Evolutionary conservation across 805 yeast genomes (phyloP).

Genomic region (Kodamaea sagamina): DNA sequence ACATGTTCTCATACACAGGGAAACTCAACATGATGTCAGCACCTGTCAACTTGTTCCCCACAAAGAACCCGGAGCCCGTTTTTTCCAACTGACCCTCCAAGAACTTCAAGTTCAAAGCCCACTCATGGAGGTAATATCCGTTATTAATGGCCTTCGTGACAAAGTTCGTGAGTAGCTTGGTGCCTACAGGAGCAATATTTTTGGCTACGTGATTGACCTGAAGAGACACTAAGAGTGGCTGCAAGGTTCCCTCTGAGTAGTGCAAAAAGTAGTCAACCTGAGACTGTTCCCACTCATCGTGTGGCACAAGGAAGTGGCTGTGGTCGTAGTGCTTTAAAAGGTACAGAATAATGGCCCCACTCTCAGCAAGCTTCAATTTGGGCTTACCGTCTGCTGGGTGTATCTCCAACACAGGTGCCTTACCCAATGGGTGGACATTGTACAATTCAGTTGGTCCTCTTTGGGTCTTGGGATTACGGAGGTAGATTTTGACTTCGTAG

Average conservation of each 20-base stretch:
- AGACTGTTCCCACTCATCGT: conserved; percentile 30
- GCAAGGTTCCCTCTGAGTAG: conserved; percentile 64
- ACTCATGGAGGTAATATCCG: conserved; percentile 51
- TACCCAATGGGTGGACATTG: conserved; percentile 62
- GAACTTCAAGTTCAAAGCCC: conserved; percentile 38
- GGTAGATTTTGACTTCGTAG: conserved; percentile 54
- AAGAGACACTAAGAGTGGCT: conserved; percentile 44
- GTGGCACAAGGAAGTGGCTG: conserved; percentile 27
- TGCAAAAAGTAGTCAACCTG: conserved; percentile 53
- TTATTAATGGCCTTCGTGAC: conserved; percentile 49
- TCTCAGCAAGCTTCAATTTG: conserved; percentile 35
- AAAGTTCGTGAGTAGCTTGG: conserved; percentile 44
- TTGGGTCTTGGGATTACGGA: conserved; percentile 48
- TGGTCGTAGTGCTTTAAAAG: conserved; percentile 39
- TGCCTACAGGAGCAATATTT: conserved; percentile 48
- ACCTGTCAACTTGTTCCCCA: conserved; percentile 51
- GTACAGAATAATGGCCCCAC: conserved; percentile 42
- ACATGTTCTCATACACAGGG: conserved; percentile 42
- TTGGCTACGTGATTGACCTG: conserved; percentile 44
- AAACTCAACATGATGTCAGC: conserved; percentile 59
- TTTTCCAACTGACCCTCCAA: conserved; percentile 41
- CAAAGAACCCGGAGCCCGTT: conserved; percentile 43
- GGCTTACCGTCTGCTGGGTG: conserved; percentile 37
- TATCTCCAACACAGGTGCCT: conserved; percentile 58
- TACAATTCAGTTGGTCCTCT: conserved; percentile 45